Conservation (phyloP, 345 rosid genomes). For the Camelina sativa region DNA sequence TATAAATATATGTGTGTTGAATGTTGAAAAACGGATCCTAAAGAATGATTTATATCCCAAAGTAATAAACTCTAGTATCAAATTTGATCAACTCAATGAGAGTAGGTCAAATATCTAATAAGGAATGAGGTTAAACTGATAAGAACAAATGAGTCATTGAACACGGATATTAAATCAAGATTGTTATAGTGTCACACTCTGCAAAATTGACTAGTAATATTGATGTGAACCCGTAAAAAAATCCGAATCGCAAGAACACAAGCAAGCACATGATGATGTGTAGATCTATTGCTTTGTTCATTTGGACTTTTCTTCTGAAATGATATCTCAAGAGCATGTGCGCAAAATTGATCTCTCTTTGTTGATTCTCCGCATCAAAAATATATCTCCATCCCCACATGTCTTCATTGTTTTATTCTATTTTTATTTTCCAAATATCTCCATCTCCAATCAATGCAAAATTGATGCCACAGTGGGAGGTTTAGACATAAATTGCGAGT, state of each 20-base stretch:
- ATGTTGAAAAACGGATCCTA: too few species aligned
- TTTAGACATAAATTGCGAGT: not conserved
- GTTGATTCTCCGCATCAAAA: constrained; percentile 46
- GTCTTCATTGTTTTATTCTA: not conserved
- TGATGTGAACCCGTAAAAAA: constrained; percentile 2
- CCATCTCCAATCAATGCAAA: too few species aligned
- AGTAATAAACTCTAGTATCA: too few species aligned
- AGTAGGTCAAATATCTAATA: too few species aligned
- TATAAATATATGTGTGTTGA: too few species aligned
- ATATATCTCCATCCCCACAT: constrained; percentile 39
- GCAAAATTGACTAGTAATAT: not conserved
- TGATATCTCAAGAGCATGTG: constrained; percentile 34
- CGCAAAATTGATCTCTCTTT: constrained; percentile 35
- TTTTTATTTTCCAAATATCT: not conserved
- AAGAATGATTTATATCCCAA: too few species aligned
- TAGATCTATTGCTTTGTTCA: constrained; percentile 16
- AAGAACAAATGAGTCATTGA: too few species aligned
- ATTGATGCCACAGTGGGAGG: not conserved
- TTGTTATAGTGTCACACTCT: not conserved
- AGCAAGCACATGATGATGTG: constrained; percentile 37
- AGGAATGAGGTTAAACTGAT: too few species aligned
- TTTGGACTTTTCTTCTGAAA: constrained; percentile 32
- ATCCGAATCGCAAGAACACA: constrained; percentile 14
- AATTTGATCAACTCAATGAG: too few species aligned
- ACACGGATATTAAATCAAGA: not conserved